Percentiles rank a stretch among this genome's conserved stretches.
Conservation (phyloP, 1,284 basidiomycete genomes). For the Termitomyces sp. region DNA sequence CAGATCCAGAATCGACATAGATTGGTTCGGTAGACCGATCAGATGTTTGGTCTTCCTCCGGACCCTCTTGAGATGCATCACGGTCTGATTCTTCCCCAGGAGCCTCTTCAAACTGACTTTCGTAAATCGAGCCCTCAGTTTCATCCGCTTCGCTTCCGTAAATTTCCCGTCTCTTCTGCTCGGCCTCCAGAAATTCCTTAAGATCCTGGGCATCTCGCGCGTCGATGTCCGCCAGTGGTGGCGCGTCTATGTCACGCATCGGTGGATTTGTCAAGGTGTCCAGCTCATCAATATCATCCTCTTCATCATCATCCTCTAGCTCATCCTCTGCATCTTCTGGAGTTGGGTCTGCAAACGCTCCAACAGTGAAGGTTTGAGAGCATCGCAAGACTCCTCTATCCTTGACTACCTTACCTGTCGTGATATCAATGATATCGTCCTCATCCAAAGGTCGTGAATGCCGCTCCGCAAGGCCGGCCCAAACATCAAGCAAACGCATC, state of each 20-base stretch:
- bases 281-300: constrained; percentile 27
- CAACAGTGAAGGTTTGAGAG: constrained; percentile 40
- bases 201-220: constrained; percentile 61
- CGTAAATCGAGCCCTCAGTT: constrained; percentile 23
- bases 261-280: constrained; percentile 25
- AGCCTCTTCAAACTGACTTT: constrained; percentile 13
- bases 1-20: constrained; percentile 27
- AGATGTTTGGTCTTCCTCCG: neutral
- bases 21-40: constrained; percentile 10
- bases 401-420: constrained; percentile 51
- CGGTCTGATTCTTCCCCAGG: neutral
- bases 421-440: constrained; percentile 71
- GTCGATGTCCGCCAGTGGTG: constrained; percentile 40
- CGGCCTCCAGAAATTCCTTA: constrained; percentile 60
- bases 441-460: constrained; percentile 63
- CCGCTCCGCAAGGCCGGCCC: constrained; percentile 61
- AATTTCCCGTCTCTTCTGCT: constrained; percentile 43
- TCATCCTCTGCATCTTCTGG: constrained; percentile 34
- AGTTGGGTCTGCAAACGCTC: constrained; percentile 35
- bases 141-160: constrained; percentile 41
- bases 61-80: neutral
- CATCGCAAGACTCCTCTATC: constrained; percentile 62
- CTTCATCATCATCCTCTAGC: constrained; percentile 32
- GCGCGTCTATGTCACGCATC: constrained; percentile 32
- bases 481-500: constrained; percentile 52